Conservation (phyloP, 1,284 basidiomycete genomes). For the Ceratobasidium sp. region DNA sequence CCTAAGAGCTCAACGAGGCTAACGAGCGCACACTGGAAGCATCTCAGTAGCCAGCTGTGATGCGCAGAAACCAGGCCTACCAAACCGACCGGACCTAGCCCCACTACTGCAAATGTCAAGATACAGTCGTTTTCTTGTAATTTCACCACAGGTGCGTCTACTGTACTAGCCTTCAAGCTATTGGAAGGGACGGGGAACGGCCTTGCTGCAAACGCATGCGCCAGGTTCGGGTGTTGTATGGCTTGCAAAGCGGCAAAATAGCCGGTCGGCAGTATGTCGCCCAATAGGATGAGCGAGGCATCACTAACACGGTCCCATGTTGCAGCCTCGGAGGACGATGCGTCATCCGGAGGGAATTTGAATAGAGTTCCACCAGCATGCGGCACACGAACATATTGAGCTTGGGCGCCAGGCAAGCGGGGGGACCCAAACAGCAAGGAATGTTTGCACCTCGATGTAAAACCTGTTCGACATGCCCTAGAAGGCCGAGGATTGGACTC, state of each 20-base stretch:
- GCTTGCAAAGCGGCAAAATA: conserved; percentile 75
- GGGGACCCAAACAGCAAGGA: conserved; percentile 76
- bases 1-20: conserved; percentile 67
- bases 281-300: conserved; percentile 72
- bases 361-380: conserved; percentile 80
- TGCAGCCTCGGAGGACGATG: conserved; percentile 53
- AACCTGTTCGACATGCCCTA: conserved; percentile 76
- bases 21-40: conserved; percentile 62
- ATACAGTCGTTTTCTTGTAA: conserved; percentile 55
- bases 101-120: conserved; percentile 69
- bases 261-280: conserved; percentile 78
- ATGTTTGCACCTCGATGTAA: conserved; percentile 76
- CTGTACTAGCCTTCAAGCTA: conserved; percentile 2
- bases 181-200: conserved; percentile 5
- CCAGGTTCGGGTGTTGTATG: conserved; percentile 71
- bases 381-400: conserved; percentile 83
- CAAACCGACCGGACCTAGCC: conserved; percentile 77
- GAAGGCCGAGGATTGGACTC: conserved; percentile 35
- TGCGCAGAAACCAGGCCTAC: conserved; percentile 52
- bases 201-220: conserved; percentile 49
- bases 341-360: conserved; percentile 60
- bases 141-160: neutral
- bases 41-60: conserved; percentile 31
- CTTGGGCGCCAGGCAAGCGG: conserved; percentile 79
- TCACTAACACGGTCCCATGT: conserved; percentile 59